Evolutionary conservation across 805 yeast species (phyloP).

Genomic region (Spathaspora hagerdaliae): DNA sequence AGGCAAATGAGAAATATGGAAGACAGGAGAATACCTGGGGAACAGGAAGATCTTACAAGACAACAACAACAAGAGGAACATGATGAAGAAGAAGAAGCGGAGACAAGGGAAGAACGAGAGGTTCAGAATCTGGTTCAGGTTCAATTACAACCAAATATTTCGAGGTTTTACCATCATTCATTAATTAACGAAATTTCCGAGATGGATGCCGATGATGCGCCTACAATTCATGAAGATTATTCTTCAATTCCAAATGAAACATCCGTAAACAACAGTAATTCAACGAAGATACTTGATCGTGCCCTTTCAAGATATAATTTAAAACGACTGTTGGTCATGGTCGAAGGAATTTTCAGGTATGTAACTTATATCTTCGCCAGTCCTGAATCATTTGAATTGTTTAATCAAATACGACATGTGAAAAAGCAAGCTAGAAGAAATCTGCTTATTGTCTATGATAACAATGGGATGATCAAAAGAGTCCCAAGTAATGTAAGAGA

Average conservation of each 20-base stretch:
- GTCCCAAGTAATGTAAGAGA: constrained; percentile 4
- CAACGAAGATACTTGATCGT: constrained; percentile 16
- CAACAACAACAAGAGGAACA: too few relatives aligned
- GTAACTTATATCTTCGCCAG: constrained; percentile 26
- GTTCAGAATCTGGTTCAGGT: not conserved
- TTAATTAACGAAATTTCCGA: not conserved
- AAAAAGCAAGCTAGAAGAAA: constrained; percentile 18
- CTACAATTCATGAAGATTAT: constrained; percentile 15
- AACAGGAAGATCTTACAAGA: not conserved
- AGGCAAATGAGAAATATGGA: constrained; percentile 19
- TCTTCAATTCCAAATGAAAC: constrained; percentile 18
- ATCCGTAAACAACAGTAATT: constrained; percentile 5
- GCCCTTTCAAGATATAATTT: constrained; percentile 17
- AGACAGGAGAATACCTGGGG: constrained; percentile 5
- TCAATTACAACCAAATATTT: not conserved
- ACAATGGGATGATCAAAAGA: constrained; percentile 15
- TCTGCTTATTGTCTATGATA: constrained; percentile 17
- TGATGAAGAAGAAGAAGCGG: too few relatives aligned
- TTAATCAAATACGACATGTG: constrained; percentile 21
- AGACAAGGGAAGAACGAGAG: not conserved
- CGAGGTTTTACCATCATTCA: not conserved
- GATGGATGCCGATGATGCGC: not conserved
- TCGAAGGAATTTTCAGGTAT: constrained; percentile 27
- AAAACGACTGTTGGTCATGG: constrained; percentile 29
- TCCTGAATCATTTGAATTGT: constrained; percentile 23